Evolutionary conservation across 139 green algal genomes (phyloP), one percentile per base, ranked within the genome.

Genomic region (Picochlorum sp.): DNA sequence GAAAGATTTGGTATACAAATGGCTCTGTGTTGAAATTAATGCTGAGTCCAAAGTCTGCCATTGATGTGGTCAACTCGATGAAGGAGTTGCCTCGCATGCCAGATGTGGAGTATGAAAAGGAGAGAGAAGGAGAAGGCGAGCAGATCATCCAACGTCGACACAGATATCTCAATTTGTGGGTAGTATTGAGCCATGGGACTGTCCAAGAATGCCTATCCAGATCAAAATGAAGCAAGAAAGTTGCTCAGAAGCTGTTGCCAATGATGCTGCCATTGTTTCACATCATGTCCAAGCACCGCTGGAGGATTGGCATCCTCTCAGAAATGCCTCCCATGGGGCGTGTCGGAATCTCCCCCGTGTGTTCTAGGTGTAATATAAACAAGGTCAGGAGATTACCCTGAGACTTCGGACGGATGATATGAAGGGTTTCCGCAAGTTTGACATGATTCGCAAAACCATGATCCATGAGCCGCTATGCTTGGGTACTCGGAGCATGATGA

Each of bases 281-380:
- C 2, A 69, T 94, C n/a, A 93, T 96, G 88, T 28, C 28, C 8
- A 71, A 78, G 54, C 79, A 91, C 45, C 41, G 63, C 57, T 85
- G 52, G 65, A 45, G 13, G 1, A 86, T 96, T 9, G 82, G 80
- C 4, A 32, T 79, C 60, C 76, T 96, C 38, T 83, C 60, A 21
- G 89, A 96, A 66, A 95, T 96, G 87, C 88, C 86, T 1, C 88
- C 89, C 0, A 81, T 87, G 65, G 76, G 84, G 14, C 76, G 74
- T 52, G 86, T 92, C 34, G 86, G 86, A 3, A 59, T 93, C 9
- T 79, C 62, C 45, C 66, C 76, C 5, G 64, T 89, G 34, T 94
- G 87, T 41, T 41, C 2, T 41, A 11, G 34, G 34, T 41, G 34
- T 14, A 41, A 41, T 41, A 11, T 41, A 11, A 41, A 41, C 34